Conservation (phyloP, 2,329 filamentous ascomycete genomes). For the Aspergillus amoenus region DNA sequence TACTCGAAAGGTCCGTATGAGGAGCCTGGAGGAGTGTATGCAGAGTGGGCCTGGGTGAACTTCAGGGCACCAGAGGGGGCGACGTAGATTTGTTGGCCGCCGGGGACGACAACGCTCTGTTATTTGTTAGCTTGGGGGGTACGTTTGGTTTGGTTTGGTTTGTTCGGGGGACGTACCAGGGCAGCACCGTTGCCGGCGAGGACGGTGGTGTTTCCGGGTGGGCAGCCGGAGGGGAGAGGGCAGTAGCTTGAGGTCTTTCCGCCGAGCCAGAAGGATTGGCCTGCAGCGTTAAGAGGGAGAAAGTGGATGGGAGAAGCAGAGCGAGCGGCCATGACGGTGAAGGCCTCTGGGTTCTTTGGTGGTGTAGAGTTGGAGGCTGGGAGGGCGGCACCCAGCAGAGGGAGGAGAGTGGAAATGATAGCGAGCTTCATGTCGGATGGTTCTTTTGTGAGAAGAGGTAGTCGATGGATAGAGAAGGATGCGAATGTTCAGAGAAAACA, state of each 20-base stretch:
- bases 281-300: slow-evolving; percentile 47
- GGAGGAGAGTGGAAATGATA: slow-evolving; percentile 21
- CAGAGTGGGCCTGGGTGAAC: slow-evolving; percentile 60
- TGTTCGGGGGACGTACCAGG: slow-evolving; percentile 29
- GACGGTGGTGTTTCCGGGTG: slow-evolving; percentile 49
- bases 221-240: slow-evolving; percentile 44
- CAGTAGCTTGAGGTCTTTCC: slow-evolving; percentile 51
- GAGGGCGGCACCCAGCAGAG: slow-evolving; percentile 27
- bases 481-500: not conserved
- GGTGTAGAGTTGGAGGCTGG: slow-evolving; percentile 12
- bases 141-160: not conserved
- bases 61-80: slow-evolving; percentile 53
- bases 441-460: not conserved
- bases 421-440: slow-evolving; percentile 27
- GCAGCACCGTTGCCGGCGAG: slow-evolving; percentile 41
- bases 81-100: slow-evolving; percentile 64
- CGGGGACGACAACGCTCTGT: slow-evolving; percentile 57
- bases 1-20: slow-evolving; percentile 51
- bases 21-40: slow-evolving; percentile 52
- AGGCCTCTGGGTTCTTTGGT: slow-evolving; percentile 25
- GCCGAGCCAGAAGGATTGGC: slow-evolving; percentile 52
- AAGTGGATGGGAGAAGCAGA: slow-evolving; percentile 53
- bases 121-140: not conserved
- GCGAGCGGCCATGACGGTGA: slow-evolving; percentile 46
- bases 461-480: not conserved